Conservation (phyloP, 1,284 basidiomycete species). For the Thecaphora thlaspeos region DNA sequence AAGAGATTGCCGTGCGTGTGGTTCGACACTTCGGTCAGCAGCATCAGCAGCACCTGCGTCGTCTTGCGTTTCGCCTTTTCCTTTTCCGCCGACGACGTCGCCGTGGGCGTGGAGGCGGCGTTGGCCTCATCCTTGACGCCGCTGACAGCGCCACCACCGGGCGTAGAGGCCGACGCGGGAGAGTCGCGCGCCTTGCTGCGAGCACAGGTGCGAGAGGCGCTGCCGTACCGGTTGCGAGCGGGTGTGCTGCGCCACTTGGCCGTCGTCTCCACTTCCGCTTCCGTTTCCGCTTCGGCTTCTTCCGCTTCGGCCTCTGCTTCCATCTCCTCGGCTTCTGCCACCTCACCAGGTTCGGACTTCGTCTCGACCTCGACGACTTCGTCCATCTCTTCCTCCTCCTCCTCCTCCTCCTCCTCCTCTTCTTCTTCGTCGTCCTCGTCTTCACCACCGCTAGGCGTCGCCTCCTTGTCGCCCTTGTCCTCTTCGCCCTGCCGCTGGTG, state of each 20-base stretch:
- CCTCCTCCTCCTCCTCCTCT: not conserved
- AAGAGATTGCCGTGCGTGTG: conserved; percentile 56
- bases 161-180: not conserved
- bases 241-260: conserved; percentile 1
- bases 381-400: not conserved
- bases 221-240: conserved; percentile 1
- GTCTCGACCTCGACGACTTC: not conserved
- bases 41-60: conserved; percentile 47
- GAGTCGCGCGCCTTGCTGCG: not conserved
- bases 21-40: conserved; percentile 50
- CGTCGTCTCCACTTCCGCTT: not conserved
- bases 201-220: not conserved
- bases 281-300: conserved; percentile 5
- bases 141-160: not conserved
- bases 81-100: conserved; percentile 6
- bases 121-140: not conserved
- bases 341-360: too few species aligned
- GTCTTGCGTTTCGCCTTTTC: conserved; percentile 43
- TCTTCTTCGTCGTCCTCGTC: not conserved
- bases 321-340: conserved; percentile 1
- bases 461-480: not conserved
- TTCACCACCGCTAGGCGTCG: not conserved
- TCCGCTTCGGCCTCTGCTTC: conserved; percentile 1
- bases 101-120: conserved; percentile 2
- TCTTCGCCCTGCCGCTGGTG: conserved; percentile 1